Base-by-base conservation (phyloP, 2,329 filamentous ascomycete genomes). In the Byssochlamys sp. region DNA sequence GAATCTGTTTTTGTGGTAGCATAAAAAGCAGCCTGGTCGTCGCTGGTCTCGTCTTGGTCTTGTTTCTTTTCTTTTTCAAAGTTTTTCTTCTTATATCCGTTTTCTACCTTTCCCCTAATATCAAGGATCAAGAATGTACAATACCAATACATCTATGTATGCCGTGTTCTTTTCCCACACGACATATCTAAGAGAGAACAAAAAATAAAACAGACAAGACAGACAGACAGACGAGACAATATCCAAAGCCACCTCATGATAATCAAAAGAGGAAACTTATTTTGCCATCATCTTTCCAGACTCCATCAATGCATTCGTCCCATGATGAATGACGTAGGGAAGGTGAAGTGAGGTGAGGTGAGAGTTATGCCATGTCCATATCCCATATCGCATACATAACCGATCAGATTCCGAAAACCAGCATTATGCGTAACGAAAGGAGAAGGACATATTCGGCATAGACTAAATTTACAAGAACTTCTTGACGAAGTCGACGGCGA, bases 401-500 rank as follows among this genome's bases (percentile, higher is more conserved):
- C 35, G 12, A 14, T 39, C 4, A 14, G 6, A 4, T 19, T 14
- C 39, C 39, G 19, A 19, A 33, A 33, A 1, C 29, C 29, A 10
- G 29, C 29, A 10, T 31, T 31, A 31, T 31, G 29, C 6, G 29
- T 31, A 31, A 11, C 29, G 2, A 10, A 31, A 31, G 11, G 4
- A 10, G 29, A 31, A 31, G 28, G 9, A 9, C 5, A 29, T 2
- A 31, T 19, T 19, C 19, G 19, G 39, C 3, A 7, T 2, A 19
- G 19, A 14, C 61, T 54, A 54, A 56, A 54, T 64, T 72, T 72
- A 79, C 54, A 79, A 72, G 58, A 79, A 69, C 64, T 75, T 78
- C 62, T 71, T 71, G 56, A 76, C 73, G 63, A 77, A 78, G 59
- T 80, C 75, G 57, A 80, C 68, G 55, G 77, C 75, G 65, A 80